Conservation (phyloP, 495 filamentous ascomycete species). For the Eremomyces bilateralis region DNA sequence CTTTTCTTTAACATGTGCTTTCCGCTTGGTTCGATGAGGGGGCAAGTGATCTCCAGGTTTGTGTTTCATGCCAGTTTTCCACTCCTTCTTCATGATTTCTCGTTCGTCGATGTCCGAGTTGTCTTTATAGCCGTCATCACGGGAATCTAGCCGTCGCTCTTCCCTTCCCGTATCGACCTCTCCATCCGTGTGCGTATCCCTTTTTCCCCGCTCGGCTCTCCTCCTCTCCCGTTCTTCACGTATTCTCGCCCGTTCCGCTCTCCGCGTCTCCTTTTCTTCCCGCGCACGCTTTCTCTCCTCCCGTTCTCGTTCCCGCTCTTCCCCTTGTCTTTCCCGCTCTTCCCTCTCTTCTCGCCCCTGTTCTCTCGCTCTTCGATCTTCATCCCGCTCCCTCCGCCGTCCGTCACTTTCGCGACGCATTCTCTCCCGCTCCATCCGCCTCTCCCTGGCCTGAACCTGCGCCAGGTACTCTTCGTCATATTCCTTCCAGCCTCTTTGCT, state of each 20-base stretch:
- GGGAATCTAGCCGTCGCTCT: not conserved
- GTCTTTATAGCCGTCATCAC: not conserved
- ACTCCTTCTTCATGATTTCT: too few species aligned
- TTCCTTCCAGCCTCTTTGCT: conserved; percentile 17
- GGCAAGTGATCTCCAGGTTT: conserved; percentile 9
- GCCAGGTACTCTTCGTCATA: conserved; percentile 13
- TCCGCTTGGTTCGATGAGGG: too few species aligned
- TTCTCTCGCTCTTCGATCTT: conserved; percentile 13
- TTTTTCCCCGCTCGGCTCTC: not conserved
- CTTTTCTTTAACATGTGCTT: conserved; percentile 8
- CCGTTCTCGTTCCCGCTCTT: conserved; percentile 10
- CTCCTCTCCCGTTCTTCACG: conserved; percentile 19
- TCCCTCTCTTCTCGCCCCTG: conserved; percentile 14
- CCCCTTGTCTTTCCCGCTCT: conserved; percentile 7
- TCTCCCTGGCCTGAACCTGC: conserved; percentile 12
- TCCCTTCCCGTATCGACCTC: conserved; percentile 1
- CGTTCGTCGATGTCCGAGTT: conserved; percentile 5
- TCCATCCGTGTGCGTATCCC: not conserved
- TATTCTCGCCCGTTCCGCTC: conserved; percentile 14
- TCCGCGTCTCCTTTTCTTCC: conserved; percentile 13
- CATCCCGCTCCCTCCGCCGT: conserved; percentile 16
- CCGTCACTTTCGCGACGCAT: conserved; percentile 12
- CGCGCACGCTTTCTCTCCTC: conserved; percentile 8
- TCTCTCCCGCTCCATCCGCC: conserved; percentile 9
- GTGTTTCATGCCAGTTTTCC: too few species aligned